Percentiles rank a stretch among this genome's conserved stretches.
Conservation (phyloP, 176 grass and related monocot genomes). For the Eremochloa ophiuroides region DNA sequence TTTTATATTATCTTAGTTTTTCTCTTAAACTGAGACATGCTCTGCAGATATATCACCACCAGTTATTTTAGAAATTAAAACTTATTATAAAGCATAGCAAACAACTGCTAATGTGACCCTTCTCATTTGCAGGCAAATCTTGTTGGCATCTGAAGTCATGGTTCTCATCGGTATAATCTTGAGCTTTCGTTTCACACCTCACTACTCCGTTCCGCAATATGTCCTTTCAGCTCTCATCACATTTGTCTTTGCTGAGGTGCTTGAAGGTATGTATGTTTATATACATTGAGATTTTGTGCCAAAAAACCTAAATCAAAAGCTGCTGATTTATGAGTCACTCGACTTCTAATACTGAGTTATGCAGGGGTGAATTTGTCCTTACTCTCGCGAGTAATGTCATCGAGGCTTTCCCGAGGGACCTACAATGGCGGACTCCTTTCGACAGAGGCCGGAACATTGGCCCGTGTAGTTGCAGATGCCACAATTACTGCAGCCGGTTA, state of each 20-base stretch:
- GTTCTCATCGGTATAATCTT: conserved; percentile 70
- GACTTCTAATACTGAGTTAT: conserved; percentile 11
- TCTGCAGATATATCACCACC: neutral
- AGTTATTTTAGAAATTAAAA: neutral
- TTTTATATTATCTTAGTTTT: neutral
- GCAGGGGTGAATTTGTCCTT: conserved; percentile 85
- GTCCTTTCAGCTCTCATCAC: conserved; percentile 82
- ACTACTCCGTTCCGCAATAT: conserved; percentile 71
- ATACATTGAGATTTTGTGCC: neutral
- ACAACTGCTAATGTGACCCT: neutral
- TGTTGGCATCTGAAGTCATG: conserved; percentile 83
- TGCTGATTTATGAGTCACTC: neutral
- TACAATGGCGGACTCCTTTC: conserved; percentile 90
- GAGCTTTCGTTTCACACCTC: conserved; percentile 70
- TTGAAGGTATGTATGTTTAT: conserved; percentile 68
- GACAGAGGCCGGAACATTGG: conserved; percentile 79
- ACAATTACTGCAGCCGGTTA: conserved; percentile 91
- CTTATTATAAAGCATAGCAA: neutral
- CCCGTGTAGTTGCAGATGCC: conserved; percentile 75
- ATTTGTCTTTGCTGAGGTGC: conserved; percentile 89
- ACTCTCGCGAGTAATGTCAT: conserved; percentile 92
- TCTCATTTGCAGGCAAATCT: conserved; percentile 66
- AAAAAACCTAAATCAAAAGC: neutral
- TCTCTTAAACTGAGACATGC: neutral
- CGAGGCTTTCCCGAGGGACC: conserved; percentile 73